Evolutionary conservation across 2,329 filamentous ascomycete species (phyloP).

Genomic region (Emmonsia crescens): DNA sequence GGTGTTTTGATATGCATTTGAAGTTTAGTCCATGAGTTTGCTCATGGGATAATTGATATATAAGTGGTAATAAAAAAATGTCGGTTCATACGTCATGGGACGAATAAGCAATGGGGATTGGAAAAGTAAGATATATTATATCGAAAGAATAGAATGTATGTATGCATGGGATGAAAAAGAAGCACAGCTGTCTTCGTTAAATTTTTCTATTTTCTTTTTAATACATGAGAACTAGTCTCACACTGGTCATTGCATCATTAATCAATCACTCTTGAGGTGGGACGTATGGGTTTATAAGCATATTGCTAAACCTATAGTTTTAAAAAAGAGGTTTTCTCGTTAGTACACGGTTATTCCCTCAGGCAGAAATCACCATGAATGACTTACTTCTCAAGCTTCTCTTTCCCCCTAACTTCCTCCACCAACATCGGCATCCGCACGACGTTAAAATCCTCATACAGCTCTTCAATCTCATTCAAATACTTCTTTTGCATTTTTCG

Average conservation of each 20-base stretch:
- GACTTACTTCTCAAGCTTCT: conserved; percentile 69
- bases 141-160: not conserved
- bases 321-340: conserved; percentile 3
- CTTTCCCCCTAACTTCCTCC: conserved; percentile 91
- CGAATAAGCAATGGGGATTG: not conserved
- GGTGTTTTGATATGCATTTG: not conserved
- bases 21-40: not conserved
- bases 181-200: not conserved
- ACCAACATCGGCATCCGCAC: conserved; percentile 95
- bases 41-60: not conserved
- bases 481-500: conserved; percentile 99
- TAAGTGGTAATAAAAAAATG: no score
- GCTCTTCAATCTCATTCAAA: conserved; percentile 92
- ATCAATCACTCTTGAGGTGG: conserved; percentile 28
- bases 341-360: not conserved
- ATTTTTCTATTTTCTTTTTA: conserved; percentile 23
- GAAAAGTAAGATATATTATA: not conserved
- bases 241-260: not conserved
- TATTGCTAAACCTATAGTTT: conserved; percentile 36
- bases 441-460: conserved; percentile 98
- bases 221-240: conserved; percentile 19
- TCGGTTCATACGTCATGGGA: not conserved
- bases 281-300: conserved; percentile 40
- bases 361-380: not conserved
- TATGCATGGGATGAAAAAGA: not conserved